Conservation (phyloP, 1,284 basidiomycete genomes). For the Leucoagaricus sp. region DNA sequence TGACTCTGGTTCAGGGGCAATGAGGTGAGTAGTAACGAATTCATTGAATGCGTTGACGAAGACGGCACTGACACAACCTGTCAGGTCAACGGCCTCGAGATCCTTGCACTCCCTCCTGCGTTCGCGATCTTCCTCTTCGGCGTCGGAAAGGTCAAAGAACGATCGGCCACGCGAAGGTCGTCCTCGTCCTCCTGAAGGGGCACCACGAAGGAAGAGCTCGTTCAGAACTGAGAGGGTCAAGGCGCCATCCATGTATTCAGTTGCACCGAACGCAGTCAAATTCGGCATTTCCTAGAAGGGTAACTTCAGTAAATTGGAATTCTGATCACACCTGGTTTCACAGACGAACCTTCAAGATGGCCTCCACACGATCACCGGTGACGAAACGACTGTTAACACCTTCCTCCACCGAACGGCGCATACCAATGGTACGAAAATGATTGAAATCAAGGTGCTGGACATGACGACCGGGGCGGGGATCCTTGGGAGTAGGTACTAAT, state of each 20-base stretch:
- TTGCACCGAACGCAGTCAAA: conserved; percentile 83
- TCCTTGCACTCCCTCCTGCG: conserved; percentile 77
- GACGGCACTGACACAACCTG: conserved; percentile 89
- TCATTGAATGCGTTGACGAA: conserved; percentile 85
- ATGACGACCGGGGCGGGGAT: conserved; percentile 75
- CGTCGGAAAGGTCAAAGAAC: conserved; percentile 48
- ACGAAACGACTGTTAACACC: conserved; percentile 91
- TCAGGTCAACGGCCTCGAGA: conserved; percentile 89
- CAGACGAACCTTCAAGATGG: conserved; percentile 72
- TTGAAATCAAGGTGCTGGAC: conserved; percentile 87
- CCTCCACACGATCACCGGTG: conserved; percentile 83
- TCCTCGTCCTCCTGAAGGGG: conserved; percentile 64
- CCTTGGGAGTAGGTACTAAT: conserved; percentile 69
- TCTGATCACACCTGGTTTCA: conserved; percentile 4
- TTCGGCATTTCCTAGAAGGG: conserved; percentile 78
- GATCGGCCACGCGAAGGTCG: conserved; percentile 70
- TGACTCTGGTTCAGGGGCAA: conserved; percentile 47
- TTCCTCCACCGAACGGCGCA: conserved; percentile 90
- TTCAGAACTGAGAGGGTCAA: conserved; percentile 80
- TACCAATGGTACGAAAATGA: conserved; percentile 93
- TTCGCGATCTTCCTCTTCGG: conserved; percentile 72
- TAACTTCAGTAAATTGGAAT: background rate
- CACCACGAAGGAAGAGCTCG: conserved; percentile 85
- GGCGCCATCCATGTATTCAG: conserved; percentile 95
- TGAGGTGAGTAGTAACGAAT: conserved; percentile 78